Base-by-base conservation (phyloP, 1,139 yeast species). In the Candida buenavistaensis region DNA sequence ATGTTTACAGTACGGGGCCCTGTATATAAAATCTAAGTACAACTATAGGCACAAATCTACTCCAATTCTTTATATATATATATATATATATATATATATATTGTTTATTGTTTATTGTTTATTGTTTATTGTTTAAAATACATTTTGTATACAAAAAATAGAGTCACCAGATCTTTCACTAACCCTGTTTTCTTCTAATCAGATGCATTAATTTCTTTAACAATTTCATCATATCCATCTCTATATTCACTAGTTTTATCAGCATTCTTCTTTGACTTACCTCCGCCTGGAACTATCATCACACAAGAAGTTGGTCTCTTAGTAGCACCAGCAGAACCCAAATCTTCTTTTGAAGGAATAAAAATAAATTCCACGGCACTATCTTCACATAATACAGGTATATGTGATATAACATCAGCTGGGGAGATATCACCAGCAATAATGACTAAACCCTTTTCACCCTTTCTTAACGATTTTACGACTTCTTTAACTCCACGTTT, bases 401-500 rank as follows among this genome's bases (percentile, higher is more conserved):
- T 78, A 60, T 94, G 99, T 28, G 97, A 89, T 51, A 94, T 86
- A 33, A 94, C 98, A 60, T 94, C 99, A 36, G 92, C 80, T 37
- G 99, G 99, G 35, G 95, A 89, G 47, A 94, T 92, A 59, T 94
- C 99, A 47, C 98, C 97, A 27, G 99, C 98, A 65, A 94, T 80
- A 49, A 94, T 71, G 25, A 94, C 98, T 38, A 94, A 75, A 36
- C 98, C 99, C 68, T 92, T 92, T 62, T 90, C 97, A 47, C 97
- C 97, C 68, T 92, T 92, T 72, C 98, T 81, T 48, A 94, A 76
- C 24, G 97, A 94, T 70, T 94, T 94, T 52, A 92, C 97, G 30
- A 92, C 98, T 68, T 94, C 99, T 68, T 94, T 94, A 40, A 92
- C 98, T 58, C 99, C 99, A 66, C 98, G 80, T 72, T 89, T 90